Conservation (phyloP, 2,329 filamentous ascomycete genomes). For the Annulohypoxylon truncatum region DNA sequence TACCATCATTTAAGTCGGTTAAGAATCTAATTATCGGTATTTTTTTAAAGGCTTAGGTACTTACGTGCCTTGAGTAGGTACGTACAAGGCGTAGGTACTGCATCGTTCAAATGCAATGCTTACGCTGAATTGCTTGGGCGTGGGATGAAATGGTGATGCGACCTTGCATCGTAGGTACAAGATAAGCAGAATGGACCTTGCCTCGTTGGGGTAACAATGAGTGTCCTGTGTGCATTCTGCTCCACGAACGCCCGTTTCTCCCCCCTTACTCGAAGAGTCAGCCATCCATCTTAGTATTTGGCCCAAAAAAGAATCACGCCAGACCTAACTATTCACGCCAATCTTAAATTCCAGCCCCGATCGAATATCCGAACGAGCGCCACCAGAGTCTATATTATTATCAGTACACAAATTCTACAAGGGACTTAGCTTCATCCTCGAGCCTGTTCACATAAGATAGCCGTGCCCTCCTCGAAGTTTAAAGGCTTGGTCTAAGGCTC, state of each 20-base stretch:
- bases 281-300: slow-evolving; percentile 7
- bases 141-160: slow-evolving; percentile 23
- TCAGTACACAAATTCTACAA: neutral
- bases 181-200: slow-evolving; percentile 30
- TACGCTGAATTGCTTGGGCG: slow-evolving; percentile 11
- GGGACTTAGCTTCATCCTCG: slow-evolving; percentile 8
- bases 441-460: slow-evolving; percentile 21
- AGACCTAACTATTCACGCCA: slow-evolving; percentile 10
- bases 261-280: slow-evolving; percentile 2
- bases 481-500: neutral
- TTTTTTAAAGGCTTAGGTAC: too few relatives aligned
- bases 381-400: slow-evolving; percentile 11
- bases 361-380: slow-evolving; percentile 10
- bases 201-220: slow-evolving; percentile 28
- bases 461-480: neutral
- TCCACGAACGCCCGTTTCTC: slow-evolving; percentile 6
- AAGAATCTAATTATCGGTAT: neutral
- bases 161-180: slow-evolving; percentile 22
- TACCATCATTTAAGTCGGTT: neutral
- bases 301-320: slow-evolving; percentile 11
- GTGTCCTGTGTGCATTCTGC: slow-evolving; percentile 1
- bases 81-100: neutral
- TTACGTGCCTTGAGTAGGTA: neutral
- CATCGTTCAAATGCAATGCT: neutral
- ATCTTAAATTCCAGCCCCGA: slow-evolving; percentile 4